A percentile compares a stretch with the other conserved stretches of the same genome.
Evolutionary conservation across 768 basidiomycete species (phyloP).

Genomic region (Lyophyllum shimeji): DNA sequence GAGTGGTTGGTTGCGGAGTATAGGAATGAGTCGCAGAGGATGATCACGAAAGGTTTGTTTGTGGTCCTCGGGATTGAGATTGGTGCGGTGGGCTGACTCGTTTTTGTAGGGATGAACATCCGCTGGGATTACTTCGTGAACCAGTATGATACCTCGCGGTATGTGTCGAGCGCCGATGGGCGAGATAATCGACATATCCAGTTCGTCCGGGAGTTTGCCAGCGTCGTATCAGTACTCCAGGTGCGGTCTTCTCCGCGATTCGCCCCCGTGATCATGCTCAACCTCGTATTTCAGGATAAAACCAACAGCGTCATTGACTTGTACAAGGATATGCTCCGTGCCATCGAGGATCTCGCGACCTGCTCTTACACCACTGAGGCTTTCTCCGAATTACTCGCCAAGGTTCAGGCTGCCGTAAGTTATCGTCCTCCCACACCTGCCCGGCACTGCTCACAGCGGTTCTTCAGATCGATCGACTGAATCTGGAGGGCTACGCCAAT

Average conservation of each 20-base stretch:
- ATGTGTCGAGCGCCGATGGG: conserved; percentile 70
- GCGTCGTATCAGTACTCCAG: conserved; percentile 88
- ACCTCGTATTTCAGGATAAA: conserved; percentile 64
- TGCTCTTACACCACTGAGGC: conserved; percentile 85
- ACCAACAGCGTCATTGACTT: conserved; percentile 92
- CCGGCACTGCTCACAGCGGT: neutral
- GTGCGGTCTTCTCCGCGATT: conserved; percentile 29
- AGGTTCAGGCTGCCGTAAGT: conserved; percentile 82
- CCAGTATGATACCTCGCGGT: conserved; percentile 84
- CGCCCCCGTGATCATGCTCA: neutral
- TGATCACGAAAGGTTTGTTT: conserved; percentile 81
- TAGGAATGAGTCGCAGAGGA: conserved; percentile 88
- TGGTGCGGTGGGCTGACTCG: neutral
- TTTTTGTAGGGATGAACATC: conserved; percentile 85
- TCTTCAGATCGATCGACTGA: conserved; percentile 84
- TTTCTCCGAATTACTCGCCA: conserved; percentile 74
- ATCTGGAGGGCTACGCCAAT: conserved; percentile 94
- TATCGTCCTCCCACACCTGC: neutral
- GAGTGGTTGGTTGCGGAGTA: conserved; percentile 95
- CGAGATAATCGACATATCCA: conserved; percentile 87
- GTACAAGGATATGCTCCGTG: conserved; percentile 80
- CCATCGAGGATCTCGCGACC: conserved; percentile 84
- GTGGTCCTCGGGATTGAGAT: neutral
- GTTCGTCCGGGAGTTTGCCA: conserved; percentile 94
- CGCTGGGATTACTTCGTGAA: conserved; percentile 98